A percentile compares a stretch with the other conserved stretches of the same genome.
Evolutionary conservation across 768 basidiomycete species (phyloP).

Genomic region (Serpula lacrymans): DNA sequence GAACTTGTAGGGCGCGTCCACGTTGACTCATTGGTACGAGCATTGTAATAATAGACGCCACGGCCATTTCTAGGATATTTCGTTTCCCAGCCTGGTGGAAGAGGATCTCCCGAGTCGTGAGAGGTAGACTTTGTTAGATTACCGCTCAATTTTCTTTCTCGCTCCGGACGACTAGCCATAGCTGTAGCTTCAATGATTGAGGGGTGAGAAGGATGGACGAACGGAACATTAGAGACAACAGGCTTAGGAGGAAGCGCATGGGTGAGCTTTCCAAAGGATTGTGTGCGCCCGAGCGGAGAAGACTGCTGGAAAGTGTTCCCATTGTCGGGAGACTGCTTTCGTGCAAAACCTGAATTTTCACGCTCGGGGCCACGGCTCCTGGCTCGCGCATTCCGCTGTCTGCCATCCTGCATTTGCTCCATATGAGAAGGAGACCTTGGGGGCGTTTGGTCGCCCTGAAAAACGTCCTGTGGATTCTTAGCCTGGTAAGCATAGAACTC

Average conservation of each 20-base stretch:
- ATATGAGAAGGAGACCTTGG: conserved; percentile 11
- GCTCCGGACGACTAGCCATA: conserved; percentile 47
- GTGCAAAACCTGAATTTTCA: conserved; percentile 8
- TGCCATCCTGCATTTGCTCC: conserved; percentile 12
- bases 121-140: conserved; percentile 18
- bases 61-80: conserved; percentile 47
- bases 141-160: conserved; percentile 41
- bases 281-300: conserved; percentile 19
- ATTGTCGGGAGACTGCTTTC: conserved; percentile 7
- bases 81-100: conserved; percentile 62
- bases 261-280: conserved; percentile 41
- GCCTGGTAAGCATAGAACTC: conserved; percentile 47
- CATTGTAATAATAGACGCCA: conserved; percentile 57
- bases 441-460: conserved; percentile 14
- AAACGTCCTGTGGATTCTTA: conserved; percentile 26
- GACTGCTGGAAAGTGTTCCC: conserved; percentile 17
- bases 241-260: conserved; percentile 72
- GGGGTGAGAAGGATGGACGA: conserved; percentile 52
- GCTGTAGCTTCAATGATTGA: conserved; percentile 60
- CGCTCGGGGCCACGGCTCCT: conserved; percentile 7
- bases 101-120: conserved; percentile 28
- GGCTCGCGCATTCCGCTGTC: conserved; percentile 3
- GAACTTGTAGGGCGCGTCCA: conserved; percentile 51
- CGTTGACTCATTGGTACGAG: conserved; percentile 50
- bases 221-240: conserved; percentile 45